A percentile compares a stretch with the other conserved stretches of the same genome.
Evolutionary conservation across 345 rosid species (phyloP).

Genomic region (Bruguiera sexangula): DNA sequence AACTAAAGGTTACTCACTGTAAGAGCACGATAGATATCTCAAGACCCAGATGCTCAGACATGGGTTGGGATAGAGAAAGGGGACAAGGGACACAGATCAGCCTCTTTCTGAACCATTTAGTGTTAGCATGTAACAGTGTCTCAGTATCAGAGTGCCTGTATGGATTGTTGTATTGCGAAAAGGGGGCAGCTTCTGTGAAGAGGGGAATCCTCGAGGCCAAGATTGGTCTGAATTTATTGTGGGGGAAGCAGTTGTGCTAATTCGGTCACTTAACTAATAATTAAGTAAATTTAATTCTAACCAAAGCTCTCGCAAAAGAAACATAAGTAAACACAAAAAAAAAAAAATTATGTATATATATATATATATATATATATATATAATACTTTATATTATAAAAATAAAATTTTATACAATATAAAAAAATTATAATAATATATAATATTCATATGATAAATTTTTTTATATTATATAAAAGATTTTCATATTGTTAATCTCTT

Average conservation of each 20-base stretch:
- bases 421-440: too few species aligned
- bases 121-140: constrained; percentile 3
- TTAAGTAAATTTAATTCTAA: not conserved
- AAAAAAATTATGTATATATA: not conserved
- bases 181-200: constrained; percentile 28
- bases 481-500: too few species aligned
- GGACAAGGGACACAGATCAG: constrained; percentile 40
- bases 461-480: too few species aligned
- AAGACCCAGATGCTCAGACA: constrained; percentile 21
- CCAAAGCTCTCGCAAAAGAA: not conserved
- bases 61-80: constrained; percentile 14
- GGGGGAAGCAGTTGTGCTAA: not conserved
- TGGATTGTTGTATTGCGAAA: constrained; percentile 24
- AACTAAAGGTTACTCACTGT: not conserved
- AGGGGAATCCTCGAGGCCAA: constrained; percentile 14
- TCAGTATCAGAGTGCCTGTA: constrained; percentile 12
- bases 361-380: not conserved
- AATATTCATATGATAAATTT: too few species aligned
- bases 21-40: not conserved
- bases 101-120: constrained; percentile 23
- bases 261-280: not conserved
- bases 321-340: too few species aligned
- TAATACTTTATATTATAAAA: too few species aligned
- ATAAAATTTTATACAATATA: too few species aligned
- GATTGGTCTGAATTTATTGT: constrained; percentile 32